phyloP scores from a whole-genome alignment of 2,329 filamentous ascomycete genomes.

The Xylaria sp. region DNA sequence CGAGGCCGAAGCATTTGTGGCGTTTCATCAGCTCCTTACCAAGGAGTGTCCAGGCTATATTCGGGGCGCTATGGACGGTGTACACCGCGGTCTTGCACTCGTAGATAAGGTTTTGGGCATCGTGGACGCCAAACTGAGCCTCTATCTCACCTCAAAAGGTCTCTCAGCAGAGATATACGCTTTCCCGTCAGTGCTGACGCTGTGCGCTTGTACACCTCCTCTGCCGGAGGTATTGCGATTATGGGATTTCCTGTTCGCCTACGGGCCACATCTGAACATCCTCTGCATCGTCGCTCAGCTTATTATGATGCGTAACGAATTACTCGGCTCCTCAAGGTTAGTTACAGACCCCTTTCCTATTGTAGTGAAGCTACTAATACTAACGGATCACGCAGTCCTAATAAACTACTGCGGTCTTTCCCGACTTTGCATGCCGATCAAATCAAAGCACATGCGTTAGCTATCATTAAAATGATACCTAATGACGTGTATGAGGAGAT shows the following conservation, averaged over 20 bases:
- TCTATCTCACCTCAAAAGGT: conserved; percentile 85
- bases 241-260: conserved; percentile 98
- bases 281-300: conserved; percentile 96
- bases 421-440: conserved; percentile 84
- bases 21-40: conserved; percentile 89
- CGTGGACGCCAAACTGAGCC: conserved; percentile 87
- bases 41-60: conserved; percentile 93
- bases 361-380: not conserved
- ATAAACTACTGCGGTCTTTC: conserved; percentile 89
- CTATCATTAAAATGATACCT: conserved; percentile 89
- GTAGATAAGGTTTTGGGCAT: conserved; percentile 93
- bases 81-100: conserved; percentile 89
- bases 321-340: conserved; percentile 86
- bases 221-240: conserved; percentile 90
- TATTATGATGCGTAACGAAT: conserved; percentile 84
- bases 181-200: conserved; percentile 92
- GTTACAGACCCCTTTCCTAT: conserved; percentile 41
- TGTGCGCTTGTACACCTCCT: conserved; percentile 95
- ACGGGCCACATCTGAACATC: conserved; percentile 93
- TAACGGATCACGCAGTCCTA: conserved; percentile 71
- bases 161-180: conserved; percentile 95
- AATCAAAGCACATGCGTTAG: conserved; percentile 86
- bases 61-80: conserved; percentile 94
- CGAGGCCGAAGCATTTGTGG: conserved; percentile 92
- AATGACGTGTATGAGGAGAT: conserved; percentile 92